These are phyloP conservation scores for Hymenotorrendiella dingleyae DNA, from an alignment of 2,329 filamentous ascomycete species.

Conservation along the genomic window DNA sequence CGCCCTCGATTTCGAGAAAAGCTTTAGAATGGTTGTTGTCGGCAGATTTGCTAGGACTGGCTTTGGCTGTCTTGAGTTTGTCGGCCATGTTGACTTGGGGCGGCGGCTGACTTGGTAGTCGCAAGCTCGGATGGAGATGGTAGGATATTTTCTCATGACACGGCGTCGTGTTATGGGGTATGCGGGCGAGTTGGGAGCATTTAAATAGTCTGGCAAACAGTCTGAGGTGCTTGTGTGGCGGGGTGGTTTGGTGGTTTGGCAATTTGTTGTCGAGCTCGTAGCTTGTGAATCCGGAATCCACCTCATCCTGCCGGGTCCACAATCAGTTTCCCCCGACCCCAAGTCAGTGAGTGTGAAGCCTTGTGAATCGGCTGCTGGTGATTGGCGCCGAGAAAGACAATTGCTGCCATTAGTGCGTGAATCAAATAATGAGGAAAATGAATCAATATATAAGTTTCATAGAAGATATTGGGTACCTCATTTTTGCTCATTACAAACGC, in stretches of 20 bases:
- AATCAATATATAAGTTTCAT: too few species aligned
- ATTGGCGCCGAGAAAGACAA: too few species aligned
- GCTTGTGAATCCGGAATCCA: not conserved
- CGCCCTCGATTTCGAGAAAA: constrained; percentile 47
- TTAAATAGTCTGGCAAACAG: too few species aligned
- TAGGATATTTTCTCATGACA: constrained; percentile 12
- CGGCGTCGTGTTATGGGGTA: too few species aligned
- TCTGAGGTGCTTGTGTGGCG: too few species aligned
- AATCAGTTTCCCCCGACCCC: constrained; percentile 5
- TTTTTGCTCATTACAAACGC: too few species aligned
- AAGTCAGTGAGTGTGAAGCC: too few species aligned
- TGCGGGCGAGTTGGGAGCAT: too few species aligned
- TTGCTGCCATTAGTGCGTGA: too few species aligned
- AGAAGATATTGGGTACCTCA: too few species aligned
- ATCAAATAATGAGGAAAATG: too few species aligned
- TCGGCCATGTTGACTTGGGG: constrained; percentile 32
- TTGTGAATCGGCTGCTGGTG: too few species aligned
- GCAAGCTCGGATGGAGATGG: constrained; percentile 12
- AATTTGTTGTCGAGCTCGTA: not conserved
- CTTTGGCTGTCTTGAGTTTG: constrained; percentile 41
- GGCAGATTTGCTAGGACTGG: constrained; percentile 11
- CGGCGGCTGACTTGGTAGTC: constrained; percentile 15
- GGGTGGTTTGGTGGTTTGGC: constrained; percentile 1
- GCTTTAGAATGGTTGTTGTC: constrained; percentile 9
- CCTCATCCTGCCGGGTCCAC: not conserved